These are phyloP conservation scores for Termitomyces sp. DNA, from an alignment of 768 basidiomycete genomes.

Conservation along the genomic window DNA sequence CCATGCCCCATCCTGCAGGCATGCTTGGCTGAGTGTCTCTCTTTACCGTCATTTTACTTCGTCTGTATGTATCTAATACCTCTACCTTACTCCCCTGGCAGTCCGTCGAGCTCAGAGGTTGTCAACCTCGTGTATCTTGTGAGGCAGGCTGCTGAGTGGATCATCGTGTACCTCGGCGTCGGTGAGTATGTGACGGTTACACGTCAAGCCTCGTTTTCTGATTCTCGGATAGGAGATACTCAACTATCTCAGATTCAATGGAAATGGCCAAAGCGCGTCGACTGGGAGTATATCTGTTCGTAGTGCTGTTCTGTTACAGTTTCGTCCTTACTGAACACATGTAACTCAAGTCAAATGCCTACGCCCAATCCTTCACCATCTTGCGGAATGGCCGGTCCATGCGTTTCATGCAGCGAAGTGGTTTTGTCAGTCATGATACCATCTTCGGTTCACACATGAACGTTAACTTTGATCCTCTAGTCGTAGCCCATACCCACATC, in stretches of 20 bases:
- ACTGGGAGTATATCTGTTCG: constrained; percentile 6
- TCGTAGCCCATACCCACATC: constrained; percentile 27
- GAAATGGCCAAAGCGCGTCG: constrained; percentile 2
- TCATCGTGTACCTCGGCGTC: constrained; percentile 3
- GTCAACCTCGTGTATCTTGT: constrained; percentile 1
- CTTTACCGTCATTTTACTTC: not conserved
- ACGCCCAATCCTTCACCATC: constrained; percentile 9
- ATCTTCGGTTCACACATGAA: not conserved
- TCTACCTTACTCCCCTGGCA: not conserved
- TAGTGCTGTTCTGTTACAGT: not conserved
- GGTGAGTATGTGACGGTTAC: constrained; percentile 6
- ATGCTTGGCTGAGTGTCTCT: constrained; percentile 2
- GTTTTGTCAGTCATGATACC: constrained; percentile 13
- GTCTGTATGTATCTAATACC: constrained; percentile 3
- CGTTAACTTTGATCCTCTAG: constrained; percentile 5
- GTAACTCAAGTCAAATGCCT: constrained; percentile 2
- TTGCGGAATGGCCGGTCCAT: constrained; percentile 18
- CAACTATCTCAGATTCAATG: not conserved
- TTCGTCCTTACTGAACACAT: not conserved
- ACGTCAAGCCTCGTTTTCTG: not conserved
- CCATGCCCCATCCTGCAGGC: constrained; percentile 12
- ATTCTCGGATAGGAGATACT: constrained; percentile 1
- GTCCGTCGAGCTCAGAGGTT: not conserved
- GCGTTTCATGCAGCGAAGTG: constrained; percentile 8
- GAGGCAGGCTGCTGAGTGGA: constrained; percentile 5